Base-by-base conservation (phyloP, 805 yeast species). In the Candida odintsovae region DNA sequence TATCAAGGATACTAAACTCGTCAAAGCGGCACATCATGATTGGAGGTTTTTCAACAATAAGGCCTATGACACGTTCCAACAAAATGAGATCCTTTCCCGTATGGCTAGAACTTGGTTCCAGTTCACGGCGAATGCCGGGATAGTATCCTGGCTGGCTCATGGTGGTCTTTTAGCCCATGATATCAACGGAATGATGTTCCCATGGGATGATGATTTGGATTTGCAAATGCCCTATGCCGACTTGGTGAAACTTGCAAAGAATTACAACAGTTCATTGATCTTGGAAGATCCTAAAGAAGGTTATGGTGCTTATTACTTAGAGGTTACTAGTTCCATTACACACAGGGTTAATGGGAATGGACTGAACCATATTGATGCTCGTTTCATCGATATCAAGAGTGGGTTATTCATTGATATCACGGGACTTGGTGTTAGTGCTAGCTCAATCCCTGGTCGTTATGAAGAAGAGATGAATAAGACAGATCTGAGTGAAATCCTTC, bases 371-470 rank as follows among this genome's bases (percentile, higher is more conserved):
- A 83, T 84, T 40, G 88, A 83, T 64, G 90, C 86, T 0, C 66
- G 94, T 44, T 82, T 84, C 56, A 78, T 85, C 46, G 90, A 84
- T 60, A 67, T 80, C 12, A 85, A 81, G 52, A 73, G 82, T 7
- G 94, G 92, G 0, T 62, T 82, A 45, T 85, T 79, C 56, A 80
- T 85, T 45, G 94, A 85, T 61, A 78, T 85, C 26, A 85, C 94
- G 0, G 90, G 81, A 6, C 23, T 58, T 28, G 50, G 48, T 12
- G 52, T 55, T 2, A 43, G 56, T 3, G 42, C 61, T 2, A 31
- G 41, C 6, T 21, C 49, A 4, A 26, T 52, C 2, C 55, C 58
- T 9, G 22, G 6, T 3, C 47, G 53, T 36, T 54, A 38, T 31
- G 18, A 33, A 11, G 41, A 48, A 0, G 16, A 41, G 25, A 52